Conservation (phyloP, 805 yeast species). For the Aciculoconidium aculeatum region DNA sequence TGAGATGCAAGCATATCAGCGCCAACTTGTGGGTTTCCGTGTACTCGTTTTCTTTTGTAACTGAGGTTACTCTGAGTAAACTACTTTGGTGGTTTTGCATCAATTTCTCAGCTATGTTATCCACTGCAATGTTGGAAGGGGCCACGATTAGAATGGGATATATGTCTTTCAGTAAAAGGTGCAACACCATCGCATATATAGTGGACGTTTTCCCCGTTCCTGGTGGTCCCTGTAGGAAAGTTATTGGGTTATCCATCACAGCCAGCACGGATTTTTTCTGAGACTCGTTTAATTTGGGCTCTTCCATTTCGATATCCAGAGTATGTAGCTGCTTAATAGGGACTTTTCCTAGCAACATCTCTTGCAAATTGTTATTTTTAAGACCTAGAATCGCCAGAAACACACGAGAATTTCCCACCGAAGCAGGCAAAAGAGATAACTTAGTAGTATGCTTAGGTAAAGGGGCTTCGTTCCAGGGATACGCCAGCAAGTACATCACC, state of each 20-base stretch:
- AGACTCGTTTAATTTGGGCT: conserved; percentile 49
- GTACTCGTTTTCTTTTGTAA: conserved; percentile 58
- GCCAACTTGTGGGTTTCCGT: conserved; percentile 49
- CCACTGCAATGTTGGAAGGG: conserved; percentile 71
- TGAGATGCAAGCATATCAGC: conserved; percentile 61
- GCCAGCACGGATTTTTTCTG: conserved; percentile 54
- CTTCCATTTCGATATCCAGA: conserved; percentile 46
- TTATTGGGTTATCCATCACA: conserved; percentile 44
- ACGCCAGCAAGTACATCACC: conserved; percentile 43
- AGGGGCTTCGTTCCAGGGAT: conserved; percentile 50
- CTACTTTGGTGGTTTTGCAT: conserved; percentile 44
- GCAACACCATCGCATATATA: conserved; percentile 41
- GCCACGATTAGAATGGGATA: conserved; percentile 69
- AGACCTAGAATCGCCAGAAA: conserved; percentile 61
- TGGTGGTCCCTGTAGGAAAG: conserved; percentile 41
- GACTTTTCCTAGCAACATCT: conserved; percentile 50
- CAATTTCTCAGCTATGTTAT: conserved; percentile 68
- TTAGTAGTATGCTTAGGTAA: conserved; percentile 40
- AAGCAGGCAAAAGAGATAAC: conserved; percentile 49
- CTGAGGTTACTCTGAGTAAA: conserved; percentile 53
- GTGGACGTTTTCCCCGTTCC: conserved; percentile 42
- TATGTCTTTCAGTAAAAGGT: conserved; percentile 48
- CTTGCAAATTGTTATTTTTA: conserved; percentile 45
- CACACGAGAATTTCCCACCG: conserved; percentile 57
- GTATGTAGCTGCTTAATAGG: conserved; percentile 51